Base-by-base conservation (phyloP, 495 filamentous ascomycete genomes). In the Podospora fimiseda region DNA sequence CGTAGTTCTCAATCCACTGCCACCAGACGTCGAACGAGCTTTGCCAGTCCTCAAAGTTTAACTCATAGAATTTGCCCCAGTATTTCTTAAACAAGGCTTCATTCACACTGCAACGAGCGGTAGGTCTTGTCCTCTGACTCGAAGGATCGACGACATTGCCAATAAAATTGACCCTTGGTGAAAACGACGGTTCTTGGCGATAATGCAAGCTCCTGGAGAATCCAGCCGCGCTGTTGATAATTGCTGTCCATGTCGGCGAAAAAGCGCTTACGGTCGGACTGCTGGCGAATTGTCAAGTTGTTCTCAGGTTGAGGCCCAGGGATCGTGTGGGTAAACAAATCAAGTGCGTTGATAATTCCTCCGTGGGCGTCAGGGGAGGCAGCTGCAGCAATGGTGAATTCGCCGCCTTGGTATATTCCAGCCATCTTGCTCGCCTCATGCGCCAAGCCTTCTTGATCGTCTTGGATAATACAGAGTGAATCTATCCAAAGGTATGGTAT, bases 401-500 rank as follows among this genome's bases (percentile, higher is more conserved):
- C 22, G 24, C 23, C 46, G 27, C 37, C 16, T 30, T 38, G 20
- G 16, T 49, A 49, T 16, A 49, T 33, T 1, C 18, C 9, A 18
- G 30, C 15, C 46, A 49, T 49, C 16, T 16, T 49, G 5, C 7
- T 9, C 5, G 46, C 46, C 30, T 49, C 46, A 16, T 19, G 30
- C 20, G 14, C n/a, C 46, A 23, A 49, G 13, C 38, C 46, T 11
- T 49, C 46, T 15, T 36, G 36, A 18, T 33, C 37, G 46, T 49
- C 46, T 21, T 49, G 46, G 13, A 49, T 2, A 33, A 49, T 49
- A 18, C 46, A 49, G 20, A 49, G 46, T 27, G 46, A 49, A 18
- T 49, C 46, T 18, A 49, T 49, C 46, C 46, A 48, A 3, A 48
- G 5, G 15, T 48, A 48, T 48, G n/a, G 46, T 27, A 48, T 48